A percentile compares a stretch with the other conserved stretches of the same genome.
Conservation (phyloP, 2,329 filamentous ascomycete species). For the Verticillium albo-atrum region DNA sequence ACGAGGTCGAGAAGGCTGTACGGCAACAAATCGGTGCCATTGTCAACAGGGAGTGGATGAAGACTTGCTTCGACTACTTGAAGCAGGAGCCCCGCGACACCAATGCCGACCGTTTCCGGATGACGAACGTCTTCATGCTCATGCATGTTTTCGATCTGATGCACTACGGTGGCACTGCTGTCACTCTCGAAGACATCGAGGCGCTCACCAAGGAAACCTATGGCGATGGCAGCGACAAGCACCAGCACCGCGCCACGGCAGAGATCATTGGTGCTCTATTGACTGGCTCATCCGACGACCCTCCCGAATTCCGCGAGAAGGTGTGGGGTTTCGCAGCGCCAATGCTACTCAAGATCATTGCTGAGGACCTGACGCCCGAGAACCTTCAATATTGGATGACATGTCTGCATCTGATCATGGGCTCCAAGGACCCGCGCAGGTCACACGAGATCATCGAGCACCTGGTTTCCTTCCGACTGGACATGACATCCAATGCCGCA, state of each 20-base stretch:
- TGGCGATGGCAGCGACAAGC: slow-evolving; percentile 92
- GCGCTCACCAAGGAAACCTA: slow-evolving; percentile 74
- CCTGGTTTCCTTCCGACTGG: slow-evolving; percentile 79
- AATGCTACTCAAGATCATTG: slow-evolving; percentile 78
- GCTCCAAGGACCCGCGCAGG: slow-evolving; percentile 84
- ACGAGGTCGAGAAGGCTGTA: slow-evolving; percentile 70
- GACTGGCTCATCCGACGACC: slow-evolving; percentile 74
- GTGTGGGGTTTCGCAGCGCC: slow-evolving; percentile 91
- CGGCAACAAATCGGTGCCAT: slow-evolving; percentile 76
- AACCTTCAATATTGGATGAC: slow-evolving; percentile 94
- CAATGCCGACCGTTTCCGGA: slow-evolving; percentile 79
- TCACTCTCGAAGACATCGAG: slow-evolving; percentile 84
- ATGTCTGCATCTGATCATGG: slow-evolving; percentile 83
- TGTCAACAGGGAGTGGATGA: slow-evolving; percentile 81
- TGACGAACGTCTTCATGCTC: slow-evolving; percentile 80
- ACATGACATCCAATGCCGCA: slow-evolving; percentile 92
- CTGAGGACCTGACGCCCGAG: slow-evolving; percentile 90
- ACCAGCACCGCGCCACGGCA: slow-evolving; percentile 91
- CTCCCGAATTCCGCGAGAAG: slow-evolving; percentile 64
- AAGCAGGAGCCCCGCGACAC: slow-evolving; percentile 92
- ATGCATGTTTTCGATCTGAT: slow-evolving; percentile 89
- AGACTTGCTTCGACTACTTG: slow-evolving; percentile 83
- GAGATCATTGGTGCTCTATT: slow-evolving; percentile 89
- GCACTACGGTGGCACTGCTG: slow-evolving; percentile 70
- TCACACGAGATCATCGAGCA: slow-evolving; percentile 81